Conservation (phyloP, 2,329 filamentous ascomycete species). For the Penicillium sp. region DNA sequence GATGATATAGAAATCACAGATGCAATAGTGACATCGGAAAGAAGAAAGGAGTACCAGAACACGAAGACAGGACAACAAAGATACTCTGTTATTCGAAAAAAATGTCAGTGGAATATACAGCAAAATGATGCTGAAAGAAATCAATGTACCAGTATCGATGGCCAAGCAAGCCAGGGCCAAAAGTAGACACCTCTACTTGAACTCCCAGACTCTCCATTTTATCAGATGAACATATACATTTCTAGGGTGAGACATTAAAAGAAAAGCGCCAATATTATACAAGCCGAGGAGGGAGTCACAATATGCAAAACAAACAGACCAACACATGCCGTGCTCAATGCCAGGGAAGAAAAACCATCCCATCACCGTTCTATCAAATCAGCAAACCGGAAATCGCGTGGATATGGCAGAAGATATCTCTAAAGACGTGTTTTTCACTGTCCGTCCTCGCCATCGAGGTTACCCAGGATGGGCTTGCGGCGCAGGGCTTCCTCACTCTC, state of each 20-base stretch:
- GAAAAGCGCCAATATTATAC: conserved; percentile 27
- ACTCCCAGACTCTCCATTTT: neutral
- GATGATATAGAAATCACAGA: neutral
- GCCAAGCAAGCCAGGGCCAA: conserved; percentile 3
- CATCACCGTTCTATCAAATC: conserved; percentile 26
- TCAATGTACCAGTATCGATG: conserved; percentile 9
- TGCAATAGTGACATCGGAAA: neutral
- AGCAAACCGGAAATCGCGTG: conserved; percentile 5
- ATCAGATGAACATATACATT: conserved; percentile 10
- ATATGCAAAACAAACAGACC: conserved; percentile 24
- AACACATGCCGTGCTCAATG: conserved; percentile 13
- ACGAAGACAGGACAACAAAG: conserved; percentile 5
- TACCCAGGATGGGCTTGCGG: conserved; percentile 44
- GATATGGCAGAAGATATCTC: neutral
- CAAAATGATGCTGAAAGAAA: neutral
- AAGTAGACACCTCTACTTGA: conserved; percentile 3
- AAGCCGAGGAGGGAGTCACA: conserved; percentile 21
- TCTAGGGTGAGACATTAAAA: conserved; percentile 14
- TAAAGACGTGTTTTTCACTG: conserved; percentile 1
- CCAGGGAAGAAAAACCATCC: conserved; percentile 18
- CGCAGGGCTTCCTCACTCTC: conserved; percentile 42
- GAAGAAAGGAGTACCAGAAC: neutral
- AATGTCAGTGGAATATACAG: conserved; percentile 6
- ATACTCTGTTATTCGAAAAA: neutral
- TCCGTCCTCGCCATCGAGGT: conserved; percentile 37